These are phyloP conservation scores for Stenogyne calaminthoides DNA, from an alignment of 305 asterid species.

Conservation along the genomic window DNA sequence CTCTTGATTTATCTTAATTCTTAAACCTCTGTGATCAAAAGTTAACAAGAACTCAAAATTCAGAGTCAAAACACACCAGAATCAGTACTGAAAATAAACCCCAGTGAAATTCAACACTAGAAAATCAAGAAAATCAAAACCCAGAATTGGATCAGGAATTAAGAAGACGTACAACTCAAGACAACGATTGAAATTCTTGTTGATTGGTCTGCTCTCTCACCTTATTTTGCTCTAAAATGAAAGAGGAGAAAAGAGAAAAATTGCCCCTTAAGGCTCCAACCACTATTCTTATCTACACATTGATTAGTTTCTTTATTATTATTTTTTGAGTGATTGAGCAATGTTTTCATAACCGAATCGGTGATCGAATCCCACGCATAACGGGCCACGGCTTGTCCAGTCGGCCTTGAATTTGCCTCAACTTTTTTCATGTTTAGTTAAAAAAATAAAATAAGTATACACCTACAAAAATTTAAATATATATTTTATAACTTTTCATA, in stretches of 20 bases:
- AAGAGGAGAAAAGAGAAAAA: conserved; percentile 24
- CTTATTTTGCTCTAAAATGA: conserved; percentile 40
- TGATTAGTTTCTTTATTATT: conserved; percentile 30
- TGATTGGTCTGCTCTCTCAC: conserved; percentile 30
- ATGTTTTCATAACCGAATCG: no score
- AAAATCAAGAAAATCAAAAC: background rate
- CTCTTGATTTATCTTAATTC: conserved; percentile 17
- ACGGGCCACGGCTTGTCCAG: no score
- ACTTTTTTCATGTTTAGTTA: no score
- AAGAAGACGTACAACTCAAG: conserved; percentile 14
- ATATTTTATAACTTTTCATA: no score
- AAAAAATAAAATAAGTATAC: no score
- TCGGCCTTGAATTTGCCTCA: no score
- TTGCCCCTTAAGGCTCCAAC: conserved; percentile 31
- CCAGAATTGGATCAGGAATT: conserved; percentile 24
- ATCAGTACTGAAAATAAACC: conserved; percentile 34
- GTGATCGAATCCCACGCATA: no score
- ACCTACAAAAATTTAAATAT: no score
- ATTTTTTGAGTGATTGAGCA: background rate
- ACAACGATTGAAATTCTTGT: conserved; percentile 1
- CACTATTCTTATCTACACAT: conserved; percentile 49
- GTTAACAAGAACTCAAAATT: conserved; percentile 32
- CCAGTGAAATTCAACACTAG: conserved; percentile 33
- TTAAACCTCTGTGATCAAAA: conserved; percentile 18
- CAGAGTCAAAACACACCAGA: conserved; percentile 27